A percentile compares a stretch with the other conserved stretches of the same genome.
Conservation (phyloP, 371 early-diverging fungal species). For the Conidiobolus incongruus region DNA sequence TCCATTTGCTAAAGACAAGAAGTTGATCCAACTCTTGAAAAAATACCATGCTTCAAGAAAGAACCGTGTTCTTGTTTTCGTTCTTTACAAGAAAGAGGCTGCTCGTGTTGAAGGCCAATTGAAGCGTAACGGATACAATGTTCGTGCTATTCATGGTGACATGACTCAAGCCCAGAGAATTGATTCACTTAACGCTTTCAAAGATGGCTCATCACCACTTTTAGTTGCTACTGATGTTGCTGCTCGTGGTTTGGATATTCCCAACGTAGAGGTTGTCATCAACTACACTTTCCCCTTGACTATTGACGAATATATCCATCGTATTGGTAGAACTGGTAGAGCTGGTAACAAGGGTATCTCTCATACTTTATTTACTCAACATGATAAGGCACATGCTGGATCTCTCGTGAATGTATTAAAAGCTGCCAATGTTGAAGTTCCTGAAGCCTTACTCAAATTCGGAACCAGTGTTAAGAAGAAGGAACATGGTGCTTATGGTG, state of each 20-base stretch:
- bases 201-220: constrained; percentile 39
- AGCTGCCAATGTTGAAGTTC: constrained; percentile 69
- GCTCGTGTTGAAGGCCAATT: constrained; percentile 47
- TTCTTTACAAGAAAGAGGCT: constrained; percentile 87
- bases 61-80: constrained; percentile 77
- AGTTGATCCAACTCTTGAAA: constrained; percentile 51
- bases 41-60: constrained; percentile 54
- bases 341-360: constrained; percentile 80
- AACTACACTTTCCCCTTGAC: constrained; percentile 95
- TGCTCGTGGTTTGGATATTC: constrained; percentile 92
- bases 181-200: constrained; percentile 42
- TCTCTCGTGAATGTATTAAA: constrained; percentile 76
- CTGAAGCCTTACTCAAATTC: constrained; percentile 69
- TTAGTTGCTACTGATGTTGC: constrained; percentile 90
- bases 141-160: constrained; percentile 67
- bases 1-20: constrained; percentile 52
- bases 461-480: constrained; percentile 93
- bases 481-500: constrained; percentile 85
- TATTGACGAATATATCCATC: constrained; percentile 86
- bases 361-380: constrained; percentile 83
- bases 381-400: constrained; percentile 82
- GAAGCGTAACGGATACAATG: constrained; percentile 51
- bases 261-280: constrained; percentile 93
- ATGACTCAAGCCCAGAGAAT: constrained; percentile 45
- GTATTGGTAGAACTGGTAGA: constrained; percentile 93